Base-by-base conservation (phyloP, 352 stramenopile genomes). In the Elongisporangium prolatum region DNA sequence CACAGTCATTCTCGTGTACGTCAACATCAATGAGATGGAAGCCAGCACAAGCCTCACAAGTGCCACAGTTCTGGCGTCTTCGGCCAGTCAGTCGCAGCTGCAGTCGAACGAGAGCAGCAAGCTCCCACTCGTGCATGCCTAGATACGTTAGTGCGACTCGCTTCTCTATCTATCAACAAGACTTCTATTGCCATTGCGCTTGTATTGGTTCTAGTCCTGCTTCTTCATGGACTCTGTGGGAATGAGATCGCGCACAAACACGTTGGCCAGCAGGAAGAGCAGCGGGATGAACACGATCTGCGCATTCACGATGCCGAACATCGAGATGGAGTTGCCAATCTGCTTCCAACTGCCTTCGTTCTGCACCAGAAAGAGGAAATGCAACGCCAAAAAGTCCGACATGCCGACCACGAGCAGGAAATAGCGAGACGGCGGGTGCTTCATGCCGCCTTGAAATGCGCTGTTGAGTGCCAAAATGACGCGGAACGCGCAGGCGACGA, bases 1-100 rank as follows among this genome's bases (percentile, higher is more conserved):
- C 44, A 99, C 97, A 5, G 89, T 99, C 37, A 98, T 98, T 73
- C 92, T 99, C 54, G 96, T 96, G 48, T 98, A 98, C 67, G 70
- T 99, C 18, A 86, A 93, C 61, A 86, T 80, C 48, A 64, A 69
- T n/a, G 65, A 77, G 50, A 79, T 79, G 68, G 48, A 44, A 44
- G 34, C 34, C 34, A 44, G 34, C 34, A 44, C 34, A 2, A 44
- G 34, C 34, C 14, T 44, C 34, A 44, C 34, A 17, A 44, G 34
- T 13, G 34, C 10, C 34, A 44, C 34, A 2, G 34, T 44, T 13
- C 11, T 44, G 34, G 34, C 34, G 34, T 4, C 34, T 11, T 44
- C 34, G 11, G 34, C 34, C 34, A 44, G 34, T 44, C 34, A 44
- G 28, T 40, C 28, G 28, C 34, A 44, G 34, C 7, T 4, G 34